phyloP scores from a whole-genome alignment of 1,139 yeast genomes.

The Zygoascus hellenicus region DNA sequence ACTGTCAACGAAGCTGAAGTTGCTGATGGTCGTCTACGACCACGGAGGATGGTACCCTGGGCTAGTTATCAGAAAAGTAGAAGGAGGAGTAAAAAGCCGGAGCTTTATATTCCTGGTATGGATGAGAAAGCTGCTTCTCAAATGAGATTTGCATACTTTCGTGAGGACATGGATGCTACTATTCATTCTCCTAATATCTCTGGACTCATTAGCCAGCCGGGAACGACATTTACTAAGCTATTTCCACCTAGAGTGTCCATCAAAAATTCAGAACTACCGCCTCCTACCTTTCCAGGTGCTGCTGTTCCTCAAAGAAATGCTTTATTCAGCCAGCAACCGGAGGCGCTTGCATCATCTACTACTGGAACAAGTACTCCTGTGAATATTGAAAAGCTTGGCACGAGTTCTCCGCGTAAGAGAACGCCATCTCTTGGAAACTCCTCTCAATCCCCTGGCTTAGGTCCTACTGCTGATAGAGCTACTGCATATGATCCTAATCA shows the following conservation, averaged over 20 bases:
- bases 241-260: slow-evolving; percentile 25
- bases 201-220: slow-evolving; percentile 54
- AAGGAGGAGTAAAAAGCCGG: slow-evolving; percentile 7
- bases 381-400: neutral
- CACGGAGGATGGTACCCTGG: slow-evolving; percentile 76
- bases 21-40: slow-evolving; percentile 61
- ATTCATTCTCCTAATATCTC: slow-evolving; percentile 86
- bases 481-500: slow-evolving; percentile 8
- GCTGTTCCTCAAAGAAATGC: neutral
- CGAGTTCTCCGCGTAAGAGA: neutral
- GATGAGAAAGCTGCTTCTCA: slow-evolving; percentile 24
- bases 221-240: slow-evolving; percentile 33
- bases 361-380: neutral
- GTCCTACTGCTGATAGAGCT: neutral
- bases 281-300: slow-evolving; percentile 2
- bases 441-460: neutral
- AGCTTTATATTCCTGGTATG: slow-evolving; percentile 27
- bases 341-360: neutral
- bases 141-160: slow-evolving; percentile 73
- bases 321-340: too few relatives aligned
- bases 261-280: neutral
- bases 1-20: slow-evolving; percentile 63
- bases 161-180: slow-evolving; percentile 84
- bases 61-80: slow-evolving; percentile 32
- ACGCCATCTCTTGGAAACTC: neutral